These are phyloP conservation scores for Apophysomyces variabilis DNA, from an alignment of 371 early-diverging fungal species.

Conservation along the genomic window DNA sequence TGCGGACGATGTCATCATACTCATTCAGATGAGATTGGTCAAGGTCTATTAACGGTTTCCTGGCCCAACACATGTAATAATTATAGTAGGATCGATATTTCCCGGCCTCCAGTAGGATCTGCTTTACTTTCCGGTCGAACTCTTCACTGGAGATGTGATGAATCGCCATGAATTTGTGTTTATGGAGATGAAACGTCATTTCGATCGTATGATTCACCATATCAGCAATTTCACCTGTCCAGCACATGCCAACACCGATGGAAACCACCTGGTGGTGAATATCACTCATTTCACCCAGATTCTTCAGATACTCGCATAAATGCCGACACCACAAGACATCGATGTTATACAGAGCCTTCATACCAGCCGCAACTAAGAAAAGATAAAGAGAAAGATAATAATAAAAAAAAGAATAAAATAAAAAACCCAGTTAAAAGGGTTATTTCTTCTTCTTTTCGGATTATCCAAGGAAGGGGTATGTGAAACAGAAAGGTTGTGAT, in stretches of 20 bases:
- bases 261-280: slow-evolving; percentile 31
- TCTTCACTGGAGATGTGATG: slow-evolving; percentile 9
- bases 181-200: slow-evolving; percentile 10
- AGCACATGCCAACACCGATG: slow-evolving; percentile 13
- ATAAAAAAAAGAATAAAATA: too few species aligned
- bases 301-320: slow-evolving; percentile 25
- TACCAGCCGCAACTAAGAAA: slow-evolving; percentile 21
- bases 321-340: slow-evolving; percentile 32
- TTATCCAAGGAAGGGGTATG: too few species aligned
- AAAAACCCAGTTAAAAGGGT: neutral
- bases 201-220: slow-evolving; percentile 2
- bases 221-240: slow-evolving; percentile 7
- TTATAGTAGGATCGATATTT: slow-evolving; percentile 30
- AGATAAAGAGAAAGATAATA: too few species aligned
- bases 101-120: slow-evolving; percentile 20
- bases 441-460: neutral
- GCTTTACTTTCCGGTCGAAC: neutral
- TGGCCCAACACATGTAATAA: slow-evolving; percentile 44
- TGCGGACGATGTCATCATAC: neutral
- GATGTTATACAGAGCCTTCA: slow-evolving; percentile 25
- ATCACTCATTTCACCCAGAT: slow-evolving; percentile 33
- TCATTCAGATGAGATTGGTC: neutral
- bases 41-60: slow-evolving; percentile 33
- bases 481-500: slow-evolving; percentile 1
- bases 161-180: neutral